These are phyloP conservation scores for Dionaea muscipula DNA, from an alignment of 179 eudicot species.

Conservation along the genomic window DNA sequence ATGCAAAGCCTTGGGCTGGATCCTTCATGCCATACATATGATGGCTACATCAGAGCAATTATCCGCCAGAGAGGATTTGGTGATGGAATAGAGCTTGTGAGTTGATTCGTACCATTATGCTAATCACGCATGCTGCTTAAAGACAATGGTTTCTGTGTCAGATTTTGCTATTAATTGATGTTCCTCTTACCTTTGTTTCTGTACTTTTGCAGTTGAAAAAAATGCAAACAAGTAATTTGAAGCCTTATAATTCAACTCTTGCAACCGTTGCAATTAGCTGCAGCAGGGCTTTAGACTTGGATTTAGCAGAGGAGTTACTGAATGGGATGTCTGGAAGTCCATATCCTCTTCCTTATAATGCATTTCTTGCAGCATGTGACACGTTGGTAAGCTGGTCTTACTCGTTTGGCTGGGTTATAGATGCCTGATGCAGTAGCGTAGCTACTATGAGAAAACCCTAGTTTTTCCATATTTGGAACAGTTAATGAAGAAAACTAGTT, in stretches of 20 bases:
- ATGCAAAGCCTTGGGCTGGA: constrained; percentile 80
- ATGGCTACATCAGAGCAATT: constrained; percentile 60
- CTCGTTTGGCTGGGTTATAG: not conserved
- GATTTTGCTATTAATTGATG: not conserved
- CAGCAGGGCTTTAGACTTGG: constrained; percentile 50
- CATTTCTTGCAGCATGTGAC: constrained; percentile 59
- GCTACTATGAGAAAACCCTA: too few relatives aligned
- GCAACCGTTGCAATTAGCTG: constrained; percentile 47
- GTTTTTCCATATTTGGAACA: too few relatives aligned
- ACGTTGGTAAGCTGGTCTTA: constrained; percentile 32
- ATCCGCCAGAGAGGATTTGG: constrained; percentile 27
- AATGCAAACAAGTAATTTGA: constrained; percentile 47
- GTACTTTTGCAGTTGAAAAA: constrained; percentile 42
- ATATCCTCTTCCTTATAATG: constrained; percentile 42
- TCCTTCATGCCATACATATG: constrained; percentile 45
- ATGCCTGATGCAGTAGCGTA: not conserved
- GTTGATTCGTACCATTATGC: constrained; percentile 12
- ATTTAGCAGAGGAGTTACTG: constrained; percentile 61
- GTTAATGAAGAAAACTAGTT: too few relatives aligned
- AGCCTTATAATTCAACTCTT: constrained; percentile 63
- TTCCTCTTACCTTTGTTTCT: constrained; percentile 2
- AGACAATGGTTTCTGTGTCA: constrained; percentile 6
- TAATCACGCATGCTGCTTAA: constrained; percentile 1
- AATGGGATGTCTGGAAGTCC: constrained; percentile 29
- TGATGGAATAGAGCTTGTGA: constrained; percentile 50